Base-by-base conservation (phyloP, 2,329 filamentous ascomycete species). In the Lasiodiplodia sp. region DNA sequence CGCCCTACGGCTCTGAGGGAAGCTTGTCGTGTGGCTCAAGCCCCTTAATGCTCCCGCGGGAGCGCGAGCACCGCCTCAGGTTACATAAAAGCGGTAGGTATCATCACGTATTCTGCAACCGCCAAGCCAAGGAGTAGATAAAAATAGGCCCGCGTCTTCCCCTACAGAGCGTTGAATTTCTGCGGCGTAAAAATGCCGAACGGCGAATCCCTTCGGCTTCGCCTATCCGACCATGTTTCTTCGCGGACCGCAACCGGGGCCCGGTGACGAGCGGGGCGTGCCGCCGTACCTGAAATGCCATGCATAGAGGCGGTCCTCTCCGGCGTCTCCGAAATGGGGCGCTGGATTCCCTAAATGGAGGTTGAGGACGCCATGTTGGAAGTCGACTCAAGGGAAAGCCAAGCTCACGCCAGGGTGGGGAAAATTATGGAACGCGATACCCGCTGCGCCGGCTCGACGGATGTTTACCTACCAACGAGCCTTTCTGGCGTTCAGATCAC, bases 21-120 rank as follows among this genome's bases (percentile, higher is more conserved):
- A 52, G 60, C 60, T 64, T 64, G 44, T 64, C 31, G 47, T 64
- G 60, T 28, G 60, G 60, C 60, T 64, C 60, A 64, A 52, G 60
- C 60, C 60, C 60, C 44, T 52, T 64, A 38, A 64, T 38, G 60
- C 47, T 52, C 60, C 47, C 40, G 28, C 44, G 38, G 25, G 28
- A 18, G 21, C 44, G 31, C 16, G 28, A n/a, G 60, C 60, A 64
- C 60, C 60, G 60, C 44, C 28, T 52, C 60, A 38, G 47, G 60
- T 64, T 64, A 64, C 60, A 64, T 37, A 64, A 62, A 55, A 52
- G 8, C 25, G 58, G 58, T 37, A 63, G 58, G 58, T 37, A 63
- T 63, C 40, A 63, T 63, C 58, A 63, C 60, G 60, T 64, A 64
- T 64, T 64, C 60, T 64, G 28, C 28, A 14, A 64, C 60, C n/a